Percentiles rank a stretch among this genome's conserved stretches.
These are phyloP conservation scores for Heliosperma pusillum DNA, from an alignment of 148 eudicot species.

Conservation along the genomic window DNA sequence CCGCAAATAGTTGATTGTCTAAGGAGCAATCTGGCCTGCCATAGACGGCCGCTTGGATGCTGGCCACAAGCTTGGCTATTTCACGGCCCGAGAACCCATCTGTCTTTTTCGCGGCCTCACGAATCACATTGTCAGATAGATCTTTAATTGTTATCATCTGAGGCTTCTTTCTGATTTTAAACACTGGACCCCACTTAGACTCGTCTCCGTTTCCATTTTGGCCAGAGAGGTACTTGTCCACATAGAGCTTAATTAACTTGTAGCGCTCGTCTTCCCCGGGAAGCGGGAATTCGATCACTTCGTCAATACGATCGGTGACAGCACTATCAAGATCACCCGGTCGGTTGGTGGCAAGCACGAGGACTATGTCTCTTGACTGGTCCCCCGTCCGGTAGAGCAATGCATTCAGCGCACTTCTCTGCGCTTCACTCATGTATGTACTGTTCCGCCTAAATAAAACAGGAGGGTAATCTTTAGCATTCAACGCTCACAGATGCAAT, in stretches of 20 bases:
- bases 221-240: constrained; percentile 55
- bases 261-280: constrained; percentile 86
- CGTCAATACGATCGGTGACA: constrained; percentile 89
- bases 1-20: constrained; percentile 70
- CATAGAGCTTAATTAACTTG: constrained; percentile 75
- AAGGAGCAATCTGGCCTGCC: constrained; percentile 81
- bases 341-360: constrained; percentile 93
- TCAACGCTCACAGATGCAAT: neutral
- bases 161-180: constrained; percentile 50
- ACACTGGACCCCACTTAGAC: constrained; percentile 47
- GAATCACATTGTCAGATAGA: constrained; percentile 61
- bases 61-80: constrained; percentile 88
- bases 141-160: constrained; percentile 65
- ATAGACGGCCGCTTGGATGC: constrained; percentile 94
- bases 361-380: constrained; percentile 92
- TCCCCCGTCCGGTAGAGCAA: constrained; percentile 92
- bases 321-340: constrained; percentile 95
- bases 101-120: constrained; percentile 76
- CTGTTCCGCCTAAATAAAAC: constrained; percentile 76
- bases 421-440: constrained; percentile 95
- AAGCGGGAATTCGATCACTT: constrained; percentile 87
- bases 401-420: constrained; percentile 89
- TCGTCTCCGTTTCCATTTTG: constrained; percentile 23
- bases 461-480: neutral
- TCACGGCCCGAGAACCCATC: constrained; percentile 97